Evolutionary conservation across 805 yeast species (phyloP), one percentile per base, ranked within the genome.

Genomic region (Metschnikowia similis): DNA sequence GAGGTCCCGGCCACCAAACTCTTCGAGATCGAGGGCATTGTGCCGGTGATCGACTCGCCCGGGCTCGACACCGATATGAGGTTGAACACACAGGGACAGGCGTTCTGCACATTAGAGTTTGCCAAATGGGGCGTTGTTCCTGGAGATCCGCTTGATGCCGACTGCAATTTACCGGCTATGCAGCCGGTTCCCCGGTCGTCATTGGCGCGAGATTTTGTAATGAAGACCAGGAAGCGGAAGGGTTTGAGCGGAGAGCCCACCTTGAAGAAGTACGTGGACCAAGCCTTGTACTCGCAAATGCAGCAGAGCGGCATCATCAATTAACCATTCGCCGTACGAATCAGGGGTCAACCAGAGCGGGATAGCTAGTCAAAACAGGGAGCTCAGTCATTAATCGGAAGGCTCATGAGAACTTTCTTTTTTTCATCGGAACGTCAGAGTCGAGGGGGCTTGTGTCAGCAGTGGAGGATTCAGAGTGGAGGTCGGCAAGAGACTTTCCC

Each of bases 1-100:
- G 82, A 89, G 2, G 79, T 92, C 21, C 83, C 82, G 0, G 97
- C 89, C 0, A 84, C 98, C 0, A 86, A 81, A 10, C 66, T 92
- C 8, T 81, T 74, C 58, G 75, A 71, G 51, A 69, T 89, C 0
- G 69, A 69, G 36, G 96, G 91, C 0, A 67, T 65, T 30, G 70
- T 94, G 0, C 99, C 99, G 0, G 94, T 88, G 1, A 87, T 94
- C 42, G 99, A 94, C 55, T 85, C 97, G 1, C 72, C 85, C 48
- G 99, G 98, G 0, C 74, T 94, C 42, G 97, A 89, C 61, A 82
- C 96, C 0, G 99, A 94, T 64, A 68, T 94, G 31, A 68, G 96
- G 54, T 66, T 89, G 10, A 79, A 83, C 10, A 83, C 96, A 0
- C 83, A 82, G 54, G 97, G 97, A 4, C 85, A 81, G 58, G 91